phyloP scores from a whole-genome alignment of 129 eudicot species.

The Flaveria linearis region DNA sequence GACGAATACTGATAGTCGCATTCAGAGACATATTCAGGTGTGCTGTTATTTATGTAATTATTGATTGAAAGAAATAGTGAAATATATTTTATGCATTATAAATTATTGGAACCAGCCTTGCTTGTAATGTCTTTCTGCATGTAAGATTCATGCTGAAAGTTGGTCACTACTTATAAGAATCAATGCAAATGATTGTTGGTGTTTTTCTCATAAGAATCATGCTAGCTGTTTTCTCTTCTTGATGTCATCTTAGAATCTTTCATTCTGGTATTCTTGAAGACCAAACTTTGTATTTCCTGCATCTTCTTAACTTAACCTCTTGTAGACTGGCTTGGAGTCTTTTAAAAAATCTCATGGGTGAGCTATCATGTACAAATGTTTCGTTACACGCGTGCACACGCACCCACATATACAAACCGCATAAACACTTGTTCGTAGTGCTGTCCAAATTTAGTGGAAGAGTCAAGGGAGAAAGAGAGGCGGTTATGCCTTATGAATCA shows the following conservation, averaged over 20 bases:
- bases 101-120: not conserved
- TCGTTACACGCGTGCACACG: too few relatives aligned
- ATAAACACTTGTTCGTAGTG: not conserved
- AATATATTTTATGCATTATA: not conserved
- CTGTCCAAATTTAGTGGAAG: not conserved
- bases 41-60: not conserved
- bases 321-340: not conserved
- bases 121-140: not conserved
- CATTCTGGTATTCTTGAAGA: not conserved
- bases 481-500: not conserved
- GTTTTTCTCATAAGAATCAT: not conserved
- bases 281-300: not conserved
- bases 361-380: not conserved
- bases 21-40: conserved; percentile 77
- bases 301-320: not conserved
- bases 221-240: not conserved
- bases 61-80: not conserved
- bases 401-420: not conserved
- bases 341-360: not conserved
- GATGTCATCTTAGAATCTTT: not conserved
- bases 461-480: not conserved
- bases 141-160: conserved; percentile 7
- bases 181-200: not conserved
- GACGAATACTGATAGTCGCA: conserved; percentile 49
- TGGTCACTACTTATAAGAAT: not conserved